Base-by-base conservation (phyloP, 2,329 filamentous ascomycete genomes). In the Chrysosphaeria jannelii region DNA sequence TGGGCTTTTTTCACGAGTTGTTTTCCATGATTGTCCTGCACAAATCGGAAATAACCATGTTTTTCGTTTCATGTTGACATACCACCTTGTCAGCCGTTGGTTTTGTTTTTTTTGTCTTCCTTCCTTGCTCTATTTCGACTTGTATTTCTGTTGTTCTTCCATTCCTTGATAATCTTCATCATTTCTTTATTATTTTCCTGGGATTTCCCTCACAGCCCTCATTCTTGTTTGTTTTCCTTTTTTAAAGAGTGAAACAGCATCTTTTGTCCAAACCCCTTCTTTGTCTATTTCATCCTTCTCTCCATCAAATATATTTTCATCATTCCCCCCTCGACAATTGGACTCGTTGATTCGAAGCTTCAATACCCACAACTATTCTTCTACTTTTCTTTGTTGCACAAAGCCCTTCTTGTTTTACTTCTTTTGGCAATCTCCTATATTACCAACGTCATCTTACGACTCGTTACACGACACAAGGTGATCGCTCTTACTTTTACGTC, bases 301-400 rank as follows among this genome's bases (percentile, higher is more conserved):
- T 12, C 19, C 16, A n/a, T n/a, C 16, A 7, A 7, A 18, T 18
- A 18, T 18, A 7, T n/a, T 18, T n/a, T 18, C 16, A 18, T 18
- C 16, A 18, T 7, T 18, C 16, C 16, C 16, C 16, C 16, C 16
- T 66, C 72, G 16, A 18, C 16, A 7, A 18, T 18, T 18, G 16
- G 16, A 18, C 16, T n/a, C 16, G 16, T 18, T 18, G 7, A 18
- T 18, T 18, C n/a, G 16, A 18, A n/a, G 16, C n/a, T 18, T 18
- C 16, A n/a, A 18, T 18, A 18, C 16, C 7, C 41, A 7, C 16
- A 18, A 7, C 16, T 18, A n/a, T 18, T 18, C 16, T 18, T 18
- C 16, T 18, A 7, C n/a, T 18, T 18, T n/a, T 18, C n/a, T 18
- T 18, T 18, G 7, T 18, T 18, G 7, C 16, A 18, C 16, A 7